Base-by-base conservation (phyloP, 2,329 filamentous ascomycete genomes). In the Endocalyx cinctus region DNA sequence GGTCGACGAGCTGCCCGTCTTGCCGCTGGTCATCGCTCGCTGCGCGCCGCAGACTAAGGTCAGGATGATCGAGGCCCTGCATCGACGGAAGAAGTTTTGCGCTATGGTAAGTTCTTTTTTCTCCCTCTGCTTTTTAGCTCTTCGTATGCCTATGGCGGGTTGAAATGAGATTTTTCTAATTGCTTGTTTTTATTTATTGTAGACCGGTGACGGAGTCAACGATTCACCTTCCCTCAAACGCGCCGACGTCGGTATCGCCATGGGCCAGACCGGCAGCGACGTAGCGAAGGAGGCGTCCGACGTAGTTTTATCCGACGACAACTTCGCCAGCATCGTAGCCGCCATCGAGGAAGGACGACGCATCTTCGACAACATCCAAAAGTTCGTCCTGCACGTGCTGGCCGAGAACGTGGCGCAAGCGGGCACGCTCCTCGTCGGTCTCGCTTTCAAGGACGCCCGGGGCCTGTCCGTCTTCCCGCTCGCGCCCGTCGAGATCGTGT, bases 311-410 rank as follows among this genome's bases (percentile, higher is more conserved):
- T 81, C 79, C 1, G 79, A 86, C 51, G 82, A 86, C 54, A 85
- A 86, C 59, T 86, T 87, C 45, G 79, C 81, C 4, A 79, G 73
- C 5, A 86, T 86, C 36, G 70, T 85, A 27, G 77, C 78, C 35
- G 81, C 81, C 4, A 79, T 86, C 14, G 78, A 84, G 52, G 81
- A 85, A 58, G 82, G 82, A 17, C 74, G 82, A 19, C 69, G 79
- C 16, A 82, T 84, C 54, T 85, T 84, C 50, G 80, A 85, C 54
- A 86, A 85, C 52, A 84, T 86, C 45, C 79, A 86, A 47, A 84
- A 84, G 48, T 86, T 85, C 49, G 75, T 86, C 13, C 68, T 86
- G 4, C 81, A 82, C 57, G 63, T 85, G 18, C 67, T 86, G 3
- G 74, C 79, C 0, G 73, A 83, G 51, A 87, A 87, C 48, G 78